Evolutionary conservation across 1,284 basidiomycete species (phyloP), one percentile per base, ranked within the genome.

Genomic region (Fomitopsis pinicola): DNA sequence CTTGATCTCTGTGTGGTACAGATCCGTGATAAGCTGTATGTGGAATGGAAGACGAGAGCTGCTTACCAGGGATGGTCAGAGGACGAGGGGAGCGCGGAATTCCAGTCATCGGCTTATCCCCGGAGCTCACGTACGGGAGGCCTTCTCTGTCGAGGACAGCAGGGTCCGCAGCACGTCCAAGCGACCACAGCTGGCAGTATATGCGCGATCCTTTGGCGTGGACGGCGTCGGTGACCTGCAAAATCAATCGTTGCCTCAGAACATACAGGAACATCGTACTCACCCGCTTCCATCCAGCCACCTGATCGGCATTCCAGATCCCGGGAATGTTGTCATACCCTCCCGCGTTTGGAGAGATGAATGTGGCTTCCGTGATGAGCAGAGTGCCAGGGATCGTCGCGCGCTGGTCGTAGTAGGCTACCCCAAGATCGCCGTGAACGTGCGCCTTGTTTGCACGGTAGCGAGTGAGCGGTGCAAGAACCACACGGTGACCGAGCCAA

Each of bases 351-450:
- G 72, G 61, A 7, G 73, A 69, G 56, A 85, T 79, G 62, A 78
- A 71, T 0, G 78, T 80, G 0, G 73, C 81, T 67, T 85, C 83
- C 2, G 79, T 73, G 58, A 85, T 79, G 30, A 85, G 67, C 3
- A 85, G 68, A 0, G 80, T 79, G 0, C 82, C 83, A 0, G 77
- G 76, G 0, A 65, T 66, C 42, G 69, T 71, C 1, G 76, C 79
- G 15, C 82, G 75, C 65, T 84, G 83, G 0, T 66, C 63, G 68
- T 84, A 85, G 69, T 85, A 83, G 42, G 77, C 75, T 22, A 72
- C 72, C 19, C 71, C 73, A 8, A 77, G 64, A 19, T 74, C 71
- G n/a, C 60, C 60, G 17, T 59, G 75, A 10, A 71, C 70, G 53
- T 74, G 71, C 22, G 66, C 57, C 5, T 58, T 62, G 60, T 71